Conservation (phyloP, 2,329 filamentous ascomycete genomes). For the Chaetomiaceae sp. region DNA sequence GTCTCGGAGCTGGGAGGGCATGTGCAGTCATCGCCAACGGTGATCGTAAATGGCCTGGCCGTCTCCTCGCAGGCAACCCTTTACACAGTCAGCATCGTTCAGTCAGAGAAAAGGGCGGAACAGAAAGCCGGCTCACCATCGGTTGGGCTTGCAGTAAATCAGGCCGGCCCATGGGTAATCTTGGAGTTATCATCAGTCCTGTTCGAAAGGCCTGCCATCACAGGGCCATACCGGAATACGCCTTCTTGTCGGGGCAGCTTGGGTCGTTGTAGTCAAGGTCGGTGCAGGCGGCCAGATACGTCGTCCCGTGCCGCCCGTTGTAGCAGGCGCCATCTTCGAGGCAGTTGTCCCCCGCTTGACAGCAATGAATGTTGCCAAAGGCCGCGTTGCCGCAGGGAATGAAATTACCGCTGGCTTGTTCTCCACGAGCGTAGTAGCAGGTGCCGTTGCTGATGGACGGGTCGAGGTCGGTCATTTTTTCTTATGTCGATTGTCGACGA, state of each 20-base stretch:
- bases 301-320: conserved; percentile 28
- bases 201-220: no score
- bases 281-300: conserved; percentile 37
- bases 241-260: conserved; percentile 34
- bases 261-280: conserved; percentile 30
- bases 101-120: conserved; percentile 1
- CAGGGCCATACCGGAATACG: conserved; percentile 4
- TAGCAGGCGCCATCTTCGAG: conserved; percentile 27
- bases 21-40: conserved; percentile 21
- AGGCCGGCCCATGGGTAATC: conserved; percentile 30
- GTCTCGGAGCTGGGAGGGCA: conserved; percentile 21
- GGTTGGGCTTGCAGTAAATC: conserved; percentile 31
- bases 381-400: conserved; percentile 34
- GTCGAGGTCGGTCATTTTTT: conserved; percentile 16
- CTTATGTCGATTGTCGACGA: no score
- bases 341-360: conserved; percentile 32
- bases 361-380: conserved; percentile 32
- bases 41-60: conserved; percentile 21
- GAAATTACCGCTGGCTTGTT: conserved; percentile 20
- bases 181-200: neutral
- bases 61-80: conserved; percentile 24
- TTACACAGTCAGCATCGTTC: neutral
- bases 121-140: conserved; percentile 7
- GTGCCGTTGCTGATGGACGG: conserved; percentile 32
- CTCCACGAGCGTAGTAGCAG: conserved; percentile 27